Evolutionary conservation across 768 basidiomycete species (phyloP), one percentile per base, ranked within the genome.

Genomic region (Panaeolus cyanescens): DNA sequence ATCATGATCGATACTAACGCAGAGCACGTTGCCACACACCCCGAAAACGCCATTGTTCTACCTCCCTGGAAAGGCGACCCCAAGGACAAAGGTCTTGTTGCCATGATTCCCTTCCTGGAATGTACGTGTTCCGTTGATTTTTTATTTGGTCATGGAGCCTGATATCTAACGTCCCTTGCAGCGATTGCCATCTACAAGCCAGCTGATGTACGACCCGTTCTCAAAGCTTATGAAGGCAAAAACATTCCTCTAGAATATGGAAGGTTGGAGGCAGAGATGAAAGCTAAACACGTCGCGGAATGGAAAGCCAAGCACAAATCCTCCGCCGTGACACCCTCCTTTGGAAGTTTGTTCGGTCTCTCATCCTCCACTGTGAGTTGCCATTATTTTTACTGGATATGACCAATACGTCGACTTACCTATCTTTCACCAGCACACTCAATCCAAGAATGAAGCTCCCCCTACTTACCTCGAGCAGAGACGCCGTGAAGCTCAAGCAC

Each of bases 71-170:
- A 85, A 1, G 96, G 96, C 2, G 85, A 89, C 56, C 77, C 87
- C 0, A 74, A 74, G 76, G 89, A 73, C 72, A 85, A 80, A 64
- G 93, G 92, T 0, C 85, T 99, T 37, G 73, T 98, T 19, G 89
- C 88, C n/a, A 84, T 98, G 82, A 95, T 99, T 65, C 96, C 96
- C 0, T 98, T 99, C 88, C 83, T 99, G 4, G 97, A 99, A 79
- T 95, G 95, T 83, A 68, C 7, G 80, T 73, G n/a, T 5, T 42
- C 81, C 68, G 58, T 30, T 33, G 28, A 55, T 25, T 20, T 54
- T 15, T 54, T 62, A 6, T 22, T 55, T 30, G 1, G 22, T 15
- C 28, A 4, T 37, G 6, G 45, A 1, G 42, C 10, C 58, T 50
- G 28, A 57, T 57, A 50, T 53, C 57, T 60, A 15, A 57, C 39